Conservation (phyloP, 75 land plant species). For the Pinus albicaulis region DNA sequence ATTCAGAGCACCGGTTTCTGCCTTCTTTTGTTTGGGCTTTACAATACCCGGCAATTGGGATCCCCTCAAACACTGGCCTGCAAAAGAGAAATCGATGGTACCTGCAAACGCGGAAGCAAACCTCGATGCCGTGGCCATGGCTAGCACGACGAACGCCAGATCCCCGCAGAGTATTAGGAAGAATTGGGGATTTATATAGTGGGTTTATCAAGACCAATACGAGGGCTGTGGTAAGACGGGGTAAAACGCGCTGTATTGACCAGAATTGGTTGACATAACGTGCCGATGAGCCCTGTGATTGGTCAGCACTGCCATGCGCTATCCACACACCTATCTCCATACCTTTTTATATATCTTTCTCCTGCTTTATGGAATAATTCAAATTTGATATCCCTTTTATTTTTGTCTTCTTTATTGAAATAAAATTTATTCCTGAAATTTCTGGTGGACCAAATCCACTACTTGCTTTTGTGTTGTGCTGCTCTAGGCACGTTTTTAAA, state of each 20-base stretch:
- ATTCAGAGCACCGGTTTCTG: neutral
- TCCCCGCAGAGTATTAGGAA: no score
- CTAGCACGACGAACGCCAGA: neutral
- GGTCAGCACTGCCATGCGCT: neutral
- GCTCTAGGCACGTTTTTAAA: neutral
- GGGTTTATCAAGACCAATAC: no score
- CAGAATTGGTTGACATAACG: neutral
- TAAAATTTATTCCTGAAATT: neutral
- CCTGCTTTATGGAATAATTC: neutral
- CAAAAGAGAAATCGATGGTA: neutral
- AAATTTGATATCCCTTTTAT: neutral
- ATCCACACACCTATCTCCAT: neutral
- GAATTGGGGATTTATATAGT: no score
- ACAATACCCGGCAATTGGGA: neutral
- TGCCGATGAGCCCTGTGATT: neutral
- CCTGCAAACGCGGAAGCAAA: slow-evolving; percentile 7
- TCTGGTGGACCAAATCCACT: neutral
- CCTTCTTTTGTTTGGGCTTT: neutral
- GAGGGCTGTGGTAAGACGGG: neutral
- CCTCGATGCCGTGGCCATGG: slow-evolving; percentile 1
- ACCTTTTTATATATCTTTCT: neutral
- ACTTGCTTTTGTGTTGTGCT: neutral
- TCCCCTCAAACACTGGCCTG: neutral
- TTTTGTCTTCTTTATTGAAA: neutral
- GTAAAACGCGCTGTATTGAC: neutral